Conservation (phyloP, 352 stramenopile species). For the Phytopythium kandeliae region DNA sequence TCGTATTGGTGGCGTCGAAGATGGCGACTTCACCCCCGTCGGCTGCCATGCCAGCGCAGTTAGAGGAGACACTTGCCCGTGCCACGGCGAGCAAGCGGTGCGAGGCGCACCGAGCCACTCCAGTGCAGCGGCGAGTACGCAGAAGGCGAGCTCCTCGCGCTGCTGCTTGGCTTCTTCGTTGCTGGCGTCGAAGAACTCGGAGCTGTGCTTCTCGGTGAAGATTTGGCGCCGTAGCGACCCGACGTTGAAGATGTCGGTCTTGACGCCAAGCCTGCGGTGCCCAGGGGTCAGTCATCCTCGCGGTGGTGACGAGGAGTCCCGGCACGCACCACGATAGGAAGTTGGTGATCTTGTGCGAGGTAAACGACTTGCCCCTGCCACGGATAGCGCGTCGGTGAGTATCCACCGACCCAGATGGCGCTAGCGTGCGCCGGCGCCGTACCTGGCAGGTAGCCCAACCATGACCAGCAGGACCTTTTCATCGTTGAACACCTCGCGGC, state of each 20-base stretch:
- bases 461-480: constrained; percentile 91
- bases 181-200: constrained; percentile 81
- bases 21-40: constrained; percentile 60
- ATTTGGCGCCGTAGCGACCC: constrained; percentile 84
- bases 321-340: constrained; percentile 29
- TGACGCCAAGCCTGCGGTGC: constrained; percentile 25
- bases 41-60: too few relatives aligned
- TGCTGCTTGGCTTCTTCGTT: constrained; percentile 58
- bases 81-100: too few relatives aligned
- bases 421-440: not conserved
- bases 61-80: too few relatives aligned
- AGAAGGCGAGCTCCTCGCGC: constrained; percentile 61
- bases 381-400: not conserved
- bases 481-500: constrained; percentile 42
- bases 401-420: not conserved
- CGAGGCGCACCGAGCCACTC: constrained; percentile 26
- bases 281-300: too few relatives aligned
- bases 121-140: constrained; percentile 28
- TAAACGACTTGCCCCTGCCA: constrained; percentile 85
- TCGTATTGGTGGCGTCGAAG: constrained; percentile 77
- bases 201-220: constrained; percentile 44
- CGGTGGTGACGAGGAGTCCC: not conserved
- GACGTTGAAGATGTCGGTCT: constrained; percentile 88
- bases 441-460: constrained; percentile 83
- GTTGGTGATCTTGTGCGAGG: constrained; percentile 78